These are phyloP conservation scores for Mallotus nudiflorus DNA, from an alignment of 345 rosid species.

Conservation along the genomic window DNA sequence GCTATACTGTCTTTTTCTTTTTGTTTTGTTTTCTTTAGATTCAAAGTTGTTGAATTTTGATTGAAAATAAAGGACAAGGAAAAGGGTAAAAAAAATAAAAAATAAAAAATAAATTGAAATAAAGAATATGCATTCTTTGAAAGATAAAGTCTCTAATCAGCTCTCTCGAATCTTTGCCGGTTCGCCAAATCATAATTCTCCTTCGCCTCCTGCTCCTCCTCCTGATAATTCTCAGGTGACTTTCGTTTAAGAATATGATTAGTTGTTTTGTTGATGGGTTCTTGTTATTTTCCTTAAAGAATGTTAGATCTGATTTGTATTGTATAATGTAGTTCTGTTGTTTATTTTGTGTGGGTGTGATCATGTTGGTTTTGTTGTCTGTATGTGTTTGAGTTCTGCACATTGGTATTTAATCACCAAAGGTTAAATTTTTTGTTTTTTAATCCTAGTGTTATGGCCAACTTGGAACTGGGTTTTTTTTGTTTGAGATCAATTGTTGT, in stretches of 20 bases:
- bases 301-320: conserved; percentile 26
- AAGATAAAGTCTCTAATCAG: conserved; percentile 68
- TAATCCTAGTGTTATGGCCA: background rate
- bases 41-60: background rate
- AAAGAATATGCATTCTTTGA: conserved; percentile 54
- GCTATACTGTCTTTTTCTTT: no score
- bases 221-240: conserved; percentile 49
- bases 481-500: background rate
- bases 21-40: no score
- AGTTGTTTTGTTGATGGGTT: background rate
- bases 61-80: background rate
- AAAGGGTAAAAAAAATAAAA: no score
- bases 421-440: no score
- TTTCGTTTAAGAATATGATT: background rate
- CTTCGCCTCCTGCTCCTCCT: conserved; percentile 42
- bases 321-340: conserved; percentile 20
- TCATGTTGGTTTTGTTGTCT: background rate
- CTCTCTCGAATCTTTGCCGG: conserved; percentile 67
- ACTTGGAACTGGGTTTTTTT: background rate
- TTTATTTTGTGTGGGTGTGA: background rate
- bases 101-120: no score
- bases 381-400: background rate
- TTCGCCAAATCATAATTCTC: conserved; percentile 32
- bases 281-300: background rate
- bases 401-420: no score